Conservation (phyloP, 305 asterid species). For the Rubia tinctorum region DNA sequence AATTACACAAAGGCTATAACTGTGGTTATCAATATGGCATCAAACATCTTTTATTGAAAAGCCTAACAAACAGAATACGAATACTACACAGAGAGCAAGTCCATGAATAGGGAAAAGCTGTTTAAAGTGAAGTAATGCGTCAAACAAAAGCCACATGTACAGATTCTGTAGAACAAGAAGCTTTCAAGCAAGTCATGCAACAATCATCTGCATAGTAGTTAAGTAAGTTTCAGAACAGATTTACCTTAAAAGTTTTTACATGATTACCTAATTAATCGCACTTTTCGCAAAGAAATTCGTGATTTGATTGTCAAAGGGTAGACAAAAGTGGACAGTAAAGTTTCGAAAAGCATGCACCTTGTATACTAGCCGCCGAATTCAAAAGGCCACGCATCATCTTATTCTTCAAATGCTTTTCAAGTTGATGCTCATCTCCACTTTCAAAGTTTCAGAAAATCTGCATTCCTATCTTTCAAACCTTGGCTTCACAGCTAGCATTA, state of each 20-base stretch:
- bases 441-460: neutral
- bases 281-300: neutral
- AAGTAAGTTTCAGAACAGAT: neutral
- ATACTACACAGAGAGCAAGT: neutral
- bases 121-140: slow-evolving; percentile 11
- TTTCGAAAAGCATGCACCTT: neutral
- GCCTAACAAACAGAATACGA: slow-evolving; percentile 8
- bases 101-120: neutral
- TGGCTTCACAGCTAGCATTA: neutral
- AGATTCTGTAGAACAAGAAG: slow-evolving; percentile 9
- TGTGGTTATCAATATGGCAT: slow-evolving; percentile 12
- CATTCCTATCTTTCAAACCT: neutral
- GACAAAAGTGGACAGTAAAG: slow-evolving; percentile 10
- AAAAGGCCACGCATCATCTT: slow-evolving; percentile 1
- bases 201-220: neutral
- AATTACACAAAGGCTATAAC: neutral
- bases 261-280: slow-evolving; percentile 3
- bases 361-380: slow-evolving; percentile 8
- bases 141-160: slow-evolving; percentile 9
- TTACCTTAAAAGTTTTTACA: neutral
- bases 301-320: neutral
- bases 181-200: neutral
- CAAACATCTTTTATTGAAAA: slow-evolving; percentile 12
- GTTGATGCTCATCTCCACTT: neutral
- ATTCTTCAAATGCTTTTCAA: slow-evolving; percentile 5